phyloP scores from a whole-genome alignment of 1,284 basidiomycete genomes.

The Heterobasidion irregulare region DNA sequence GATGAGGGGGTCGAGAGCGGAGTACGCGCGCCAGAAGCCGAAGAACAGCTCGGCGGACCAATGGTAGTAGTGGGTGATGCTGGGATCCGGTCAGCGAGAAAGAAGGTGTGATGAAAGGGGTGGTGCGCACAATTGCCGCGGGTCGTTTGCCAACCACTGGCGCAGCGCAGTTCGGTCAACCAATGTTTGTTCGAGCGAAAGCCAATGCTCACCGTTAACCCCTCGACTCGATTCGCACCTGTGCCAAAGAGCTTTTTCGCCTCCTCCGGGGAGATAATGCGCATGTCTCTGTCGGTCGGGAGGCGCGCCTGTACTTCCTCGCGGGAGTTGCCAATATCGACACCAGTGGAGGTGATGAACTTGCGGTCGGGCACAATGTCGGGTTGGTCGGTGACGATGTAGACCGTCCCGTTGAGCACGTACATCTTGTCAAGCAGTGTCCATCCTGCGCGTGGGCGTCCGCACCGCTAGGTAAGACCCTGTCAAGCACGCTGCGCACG shows the following conservation, averaged over 20 bases:
- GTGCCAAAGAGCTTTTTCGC: conserved; percentile 65
- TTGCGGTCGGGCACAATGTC: conserved; percentile 42
- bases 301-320: conserved; percentile 38
- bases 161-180: neutral
- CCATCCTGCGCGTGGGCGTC: conserved; percentile 49
- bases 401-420: conserved; percentile 69
- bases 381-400: conserved; percentile 57
- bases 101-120: neutral
- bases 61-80: conserved; percentile 76
- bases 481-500: neutral
- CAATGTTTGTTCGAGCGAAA: neutral
- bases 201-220: conserved; percentile 47
- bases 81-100: conserved; percentile 17
- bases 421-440: conserved; percentile 78
- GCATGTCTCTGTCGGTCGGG: conserved; percentile 73
- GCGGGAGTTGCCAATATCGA: conserved; percentile 36
- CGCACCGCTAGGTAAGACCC: too few relatives aligned
- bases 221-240: conserved; percentile 52
- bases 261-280: conserved; percentile 60
- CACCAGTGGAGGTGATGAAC: conserved; percentile 50
- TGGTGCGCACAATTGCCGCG: conserved; percentile 66
- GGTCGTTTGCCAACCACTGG: conserved; percentile 75
- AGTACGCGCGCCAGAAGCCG: conserved; percentile 83
- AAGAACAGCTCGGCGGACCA: conserved; percentile 86
- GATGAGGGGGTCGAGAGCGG: conserved; percentile 69